A percentile compares a stretch with the other conserved stretches of the same genome.
Evolutionary conservation across 495 filamentous ascomycete genomes (phyloP).

Genomic region (Penicillium tannophilum): DNA sequence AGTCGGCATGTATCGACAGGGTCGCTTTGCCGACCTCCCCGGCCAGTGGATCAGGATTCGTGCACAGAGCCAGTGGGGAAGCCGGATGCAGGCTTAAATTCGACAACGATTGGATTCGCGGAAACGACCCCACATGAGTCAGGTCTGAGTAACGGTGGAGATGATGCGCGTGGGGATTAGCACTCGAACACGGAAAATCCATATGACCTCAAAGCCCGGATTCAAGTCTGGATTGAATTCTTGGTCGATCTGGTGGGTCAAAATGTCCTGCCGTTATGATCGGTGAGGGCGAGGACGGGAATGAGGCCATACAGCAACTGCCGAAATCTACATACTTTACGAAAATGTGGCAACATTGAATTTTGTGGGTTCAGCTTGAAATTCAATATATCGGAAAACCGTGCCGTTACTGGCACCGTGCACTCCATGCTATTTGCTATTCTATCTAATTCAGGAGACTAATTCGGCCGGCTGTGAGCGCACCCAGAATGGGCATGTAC

Average conservation of each 20-base stretch:
- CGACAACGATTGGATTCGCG: slow-evolving; percentile 7
- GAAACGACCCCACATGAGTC: slow-evolving; percentile 43
- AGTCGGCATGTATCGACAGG: slow-evolving; percentile 20
- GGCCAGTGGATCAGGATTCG: slow-evolving; percentile 21
- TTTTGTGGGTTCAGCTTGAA: background rate
- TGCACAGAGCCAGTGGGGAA: slow-evolving; percentile 19
- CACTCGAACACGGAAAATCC: too few relatives aligned
- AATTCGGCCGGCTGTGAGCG: slow-evolving; percentile 41
- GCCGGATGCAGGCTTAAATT: background rate
- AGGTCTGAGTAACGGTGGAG: slow-evolving; percentile 38
- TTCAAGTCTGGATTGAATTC: background rate
- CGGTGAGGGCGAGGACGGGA: slow-evolving; percentile 10
- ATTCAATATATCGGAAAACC: background rate
- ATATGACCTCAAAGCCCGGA: background rate
- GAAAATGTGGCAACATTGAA: background rate
- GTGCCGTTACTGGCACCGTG: background rate
- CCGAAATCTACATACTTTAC: slow-evolving; percentile 5
- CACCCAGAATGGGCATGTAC: slow-evolving; percentile 38
- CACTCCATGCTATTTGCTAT: background rate
- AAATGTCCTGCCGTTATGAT: background rate
- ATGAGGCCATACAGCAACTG: slow-evolving; percentile 10
- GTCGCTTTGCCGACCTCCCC: slow-evolving; percentile 25
- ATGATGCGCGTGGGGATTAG: slow-evolving; percentile 14
- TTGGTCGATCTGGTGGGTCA: background rate
- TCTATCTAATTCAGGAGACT: slow-evolving; percentile 39